Percentiles rank a stretch among this genome's conserved stretches.
phyloP scores from a whole-genome alignment of 108 stramenopile species.

The Bacterosira constricta region DNA sequence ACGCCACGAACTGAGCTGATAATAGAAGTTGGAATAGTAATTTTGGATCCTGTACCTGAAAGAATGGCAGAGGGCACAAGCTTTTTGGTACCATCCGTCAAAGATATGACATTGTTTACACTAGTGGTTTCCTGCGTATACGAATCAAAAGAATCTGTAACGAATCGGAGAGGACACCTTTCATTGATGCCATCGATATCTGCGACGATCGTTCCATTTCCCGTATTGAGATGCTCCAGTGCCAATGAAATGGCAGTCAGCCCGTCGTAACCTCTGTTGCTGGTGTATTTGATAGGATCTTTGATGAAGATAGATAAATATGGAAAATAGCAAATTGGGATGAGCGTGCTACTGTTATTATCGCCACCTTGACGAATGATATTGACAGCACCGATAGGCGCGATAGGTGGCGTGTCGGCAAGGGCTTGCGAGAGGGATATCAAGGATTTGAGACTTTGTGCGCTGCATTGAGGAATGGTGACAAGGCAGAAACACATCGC shows the following conservation, averaged over 20 bases:
- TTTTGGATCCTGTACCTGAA: conserved; percentile 2
- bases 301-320: not conserved
- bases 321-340: not conserved
- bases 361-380: not conserved
- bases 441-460: not conserved
- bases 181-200: conserved; percentile 35
- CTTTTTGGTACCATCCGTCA: not conserved
- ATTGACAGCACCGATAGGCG: not conserved
- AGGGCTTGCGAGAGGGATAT: not conserved
- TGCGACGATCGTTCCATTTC: conserved; percentile 44
- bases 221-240: conserved; percentile 55
- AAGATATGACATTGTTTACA: not conserved
- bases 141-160: conserved; percentile 6
- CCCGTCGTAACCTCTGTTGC: not conserved
- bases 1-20: not conserved
- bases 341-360: not conserved
- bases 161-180: conserved; percentile 51
- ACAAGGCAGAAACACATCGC: not conserved
- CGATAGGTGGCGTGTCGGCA: not conserved
- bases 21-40: conserved; percentile 10
- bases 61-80: conserved; percentile 22
- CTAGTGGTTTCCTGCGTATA: not conserved
- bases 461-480: not conserved
- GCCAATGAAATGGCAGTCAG: conserved; percentile 25
- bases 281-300: not conserved